Evolutionary conservation across 495 filamentous ascomycete genomes (phyloP).

Genomic region (Neurospora sp.): DNA sequence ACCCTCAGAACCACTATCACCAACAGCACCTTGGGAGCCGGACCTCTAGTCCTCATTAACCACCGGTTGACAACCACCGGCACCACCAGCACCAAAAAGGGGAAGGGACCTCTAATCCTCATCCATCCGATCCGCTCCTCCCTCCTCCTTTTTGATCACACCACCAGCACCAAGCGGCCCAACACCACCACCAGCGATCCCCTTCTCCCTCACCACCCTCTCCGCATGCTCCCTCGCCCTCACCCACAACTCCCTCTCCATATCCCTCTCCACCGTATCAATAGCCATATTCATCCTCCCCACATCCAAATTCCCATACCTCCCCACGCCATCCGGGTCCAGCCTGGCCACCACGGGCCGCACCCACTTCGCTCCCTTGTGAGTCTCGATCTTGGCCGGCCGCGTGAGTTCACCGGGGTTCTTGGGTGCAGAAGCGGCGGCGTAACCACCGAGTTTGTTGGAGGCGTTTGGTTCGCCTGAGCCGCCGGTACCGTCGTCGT

Average conservation of each 20-base stretch:
- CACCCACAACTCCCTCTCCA: conserved; percentile 69
- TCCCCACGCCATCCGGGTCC: conserved; percentile 41
- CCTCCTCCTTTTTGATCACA: not conserved
- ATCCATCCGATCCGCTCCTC: conserved; percentile 15
- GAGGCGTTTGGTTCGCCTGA: not conserved
- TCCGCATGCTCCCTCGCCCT: conserved; percentile 37
- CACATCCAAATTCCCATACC: conserved; percentile 59
- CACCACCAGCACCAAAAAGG: not conserved
- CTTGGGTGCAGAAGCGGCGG: not conserved
- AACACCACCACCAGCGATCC: not conserved
- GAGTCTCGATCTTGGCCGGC: not conserved
- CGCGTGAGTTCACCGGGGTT: not conserved
- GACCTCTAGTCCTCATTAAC: not conserved
- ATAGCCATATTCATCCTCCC: conserved; percentile 78
- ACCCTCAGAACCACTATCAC: not conserved
- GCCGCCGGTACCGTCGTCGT: not conserved
- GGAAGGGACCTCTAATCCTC: conserved; percentile 4
- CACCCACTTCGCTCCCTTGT: not conserved
- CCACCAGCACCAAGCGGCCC: not conserved
- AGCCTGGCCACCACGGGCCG: conserved; percentile 10
- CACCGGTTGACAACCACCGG: not conserved
- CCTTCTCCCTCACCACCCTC: not conserved
- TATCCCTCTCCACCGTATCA: conserved; percentile 63
- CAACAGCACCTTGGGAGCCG: not conserved
- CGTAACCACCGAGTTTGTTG: not conserved